A percentile compares a stretch with the other conserved stretches of the same genome.
phyloP scores from a whole-genome alignment of 2,329 filamentous ascomycete species.

The Exophiala dermatitidis region DNA sequence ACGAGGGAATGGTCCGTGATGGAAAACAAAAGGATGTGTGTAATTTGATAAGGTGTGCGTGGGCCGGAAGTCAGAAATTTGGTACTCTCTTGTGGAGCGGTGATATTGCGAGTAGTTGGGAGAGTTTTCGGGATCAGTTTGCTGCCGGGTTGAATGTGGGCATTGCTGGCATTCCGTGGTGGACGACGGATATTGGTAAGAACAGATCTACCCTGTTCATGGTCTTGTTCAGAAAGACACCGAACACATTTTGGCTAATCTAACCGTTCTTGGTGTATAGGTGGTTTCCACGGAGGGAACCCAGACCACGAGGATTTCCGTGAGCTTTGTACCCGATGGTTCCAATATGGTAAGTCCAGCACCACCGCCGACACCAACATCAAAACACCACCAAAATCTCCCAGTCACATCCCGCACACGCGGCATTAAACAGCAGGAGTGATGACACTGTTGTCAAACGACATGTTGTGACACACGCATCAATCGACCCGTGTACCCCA shows the following conservation, averaged over 20 bases:
- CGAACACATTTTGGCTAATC: too few relatives aligned
- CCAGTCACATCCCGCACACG: too few relatives aligned
- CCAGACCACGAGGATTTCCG: constrained; percentile 50
- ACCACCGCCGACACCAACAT: too few relatives aligned
- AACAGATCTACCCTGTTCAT: neutral
- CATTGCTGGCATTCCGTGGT: constrained; percentile 58
- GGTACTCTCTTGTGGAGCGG: constrained; percentile 61
- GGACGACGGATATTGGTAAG: constrained; percentile 59
- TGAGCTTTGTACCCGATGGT: constrained; percentile 61
- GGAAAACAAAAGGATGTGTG: constrained; percentile 48
- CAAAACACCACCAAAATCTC: neutral
- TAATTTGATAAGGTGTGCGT: constrained; percentile 52
- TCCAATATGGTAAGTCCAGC: constrained; percentile 58
- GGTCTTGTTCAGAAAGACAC: neutral
- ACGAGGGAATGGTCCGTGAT: constrained; percentile 49
- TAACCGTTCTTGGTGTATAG: neutral
- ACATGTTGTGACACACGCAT: too few relatives aligned
- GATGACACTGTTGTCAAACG: neutral
- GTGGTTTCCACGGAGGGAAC: constrained; percentile 61
- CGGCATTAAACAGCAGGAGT: neutral
- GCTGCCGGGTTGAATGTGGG: constrained; percentile 61
- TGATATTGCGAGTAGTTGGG: constrained; percentile 60
- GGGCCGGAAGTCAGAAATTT: constrained; percentile 56
- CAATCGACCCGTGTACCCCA: neutral
- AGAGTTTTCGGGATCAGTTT: constrained; percentile 52